Percentiles rank a stretch among this genome's conserved stretches.
Evolutionary conservation across 108 stramenopile species (phyloP).

Genomic region (Pseudonitzschia delicatissima): DNA sequence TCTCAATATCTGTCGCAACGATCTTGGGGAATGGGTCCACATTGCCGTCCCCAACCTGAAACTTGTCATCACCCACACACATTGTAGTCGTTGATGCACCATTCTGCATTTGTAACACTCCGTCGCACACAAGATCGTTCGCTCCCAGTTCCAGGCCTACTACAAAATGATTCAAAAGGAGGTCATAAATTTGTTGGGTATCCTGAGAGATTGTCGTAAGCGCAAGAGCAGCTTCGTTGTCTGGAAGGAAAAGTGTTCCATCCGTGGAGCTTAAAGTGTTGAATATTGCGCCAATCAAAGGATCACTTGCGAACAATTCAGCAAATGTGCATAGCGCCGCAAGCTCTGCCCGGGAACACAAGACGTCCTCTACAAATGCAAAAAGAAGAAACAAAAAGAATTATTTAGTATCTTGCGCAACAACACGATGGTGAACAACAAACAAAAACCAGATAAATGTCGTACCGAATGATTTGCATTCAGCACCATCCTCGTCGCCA

Average conservation of each 20-base stretch:
- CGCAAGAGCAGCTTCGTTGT: constrained; percentile 41
- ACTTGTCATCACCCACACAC: neutral
- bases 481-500: neutral
- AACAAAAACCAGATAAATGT: neutral
- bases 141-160: neutral
- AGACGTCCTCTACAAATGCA: neutral
- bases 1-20: neutral
- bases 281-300: neutral
- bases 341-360: neutral
- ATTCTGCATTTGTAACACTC: constrained; percentile 33
- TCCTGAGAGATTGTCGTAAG: neutral
- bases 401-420: too few species aligned
- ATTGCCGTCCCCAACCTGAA: constrained; percentile 11
- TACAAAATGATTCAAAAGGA: constrained; percentile 20
- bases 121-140: constrained; percentile 15
- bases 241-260: constrained; percentile 42
- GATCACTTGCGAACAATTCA: neutral
- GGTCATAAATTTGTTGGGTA: neutral
- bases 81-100: constrained; percentile 20
- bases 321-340: neutral
- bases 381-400: neutral
- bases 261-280: neutral
- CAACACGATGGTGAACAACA: too few species aligned
- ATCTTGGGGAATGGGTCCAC: neutral
- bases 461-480: constrained; percentile 11